phyloP scores from a whole-genome alignment of 2,329 filamentous ascomycete species.

The Paracoccidioides brasiliensis region DNA sequence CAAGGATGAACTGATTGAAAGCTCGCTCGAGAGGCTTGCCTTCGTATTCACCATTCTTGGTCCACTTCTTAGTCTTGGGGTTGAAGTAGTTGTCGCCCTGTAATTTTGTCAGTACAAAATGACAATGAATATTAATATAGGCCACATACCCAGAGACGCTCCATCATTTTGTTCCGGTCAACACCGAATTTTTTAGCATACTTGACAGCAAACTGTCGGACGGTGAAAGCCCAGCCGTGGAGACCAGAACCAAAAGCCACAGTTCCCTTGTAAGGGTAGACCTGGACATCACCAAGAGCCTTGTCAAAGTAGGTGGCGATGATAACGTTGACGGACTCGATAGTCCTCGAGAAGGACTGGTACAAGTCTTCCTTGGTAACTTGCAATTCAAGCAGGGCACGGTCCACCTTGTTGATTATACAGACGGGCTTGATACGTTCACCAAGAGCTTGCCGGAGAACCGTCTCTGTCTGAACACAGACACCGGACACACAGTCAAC shows the following conservation, averaged over 20 bases:
- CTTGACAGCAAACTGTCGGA: slow-evolving; percentile 88
- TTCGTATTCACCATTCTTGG: slow-evolving; percentile 69
- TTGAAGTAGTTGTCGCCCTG: slow-evolving; percentile 99
- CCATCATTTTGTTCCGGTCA: slow-evolving; percentile 99
- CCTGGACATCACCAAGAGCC: slow-evolving; percentile 90
- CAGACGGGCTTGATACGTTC: slow-evolving; percentile 99
- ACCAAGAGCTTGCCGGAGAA: slow-evolving; percentile 95
- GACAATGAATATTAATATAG: neutral
- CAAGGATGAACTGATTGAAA: slow-evolving; percentile 99
- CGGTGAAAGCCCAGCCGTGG: slow-evolving; percentile 98
- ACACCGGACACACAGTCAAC: slow-evolving; percentile 99
- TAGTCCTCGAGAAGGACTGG: slow-evolving; percentile 98
- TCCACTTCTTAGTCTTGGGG: slow-evolving; percentile 99
- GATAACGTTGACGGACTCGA: slow-evolving; percentile 99
- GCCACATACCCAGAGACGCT: slow-evolving; percentile 81
- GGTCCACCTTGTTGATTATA: slow-evolving; percentile 99
- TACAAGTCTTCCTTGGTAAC: slow-evolving; percentile 98
- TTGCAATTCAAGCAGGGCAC: slow-evolving; percentile 97
- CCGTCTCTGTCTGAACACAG: slow-evolving; percentile 99
- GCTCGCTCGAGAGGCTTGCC: slow-evolving; percentile 90
- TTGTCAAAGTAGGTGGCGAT: slow-evolving; percentile 99
- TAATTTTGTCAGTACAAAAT: slow-evolving; percentile 14
- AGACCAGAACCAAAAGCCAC: slow-evolving; percentile 99
- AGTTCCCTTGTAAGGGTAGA: slow-evolving; percentile 95
- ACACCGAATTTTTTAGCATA: slow-evolving; percentile 99